A percentile compares a stretch with the other conserved stretches of the same genome.
Conservation (phyloP, 257 asterid genomes). For the Rauvolfia tetraphylla region DNA sequence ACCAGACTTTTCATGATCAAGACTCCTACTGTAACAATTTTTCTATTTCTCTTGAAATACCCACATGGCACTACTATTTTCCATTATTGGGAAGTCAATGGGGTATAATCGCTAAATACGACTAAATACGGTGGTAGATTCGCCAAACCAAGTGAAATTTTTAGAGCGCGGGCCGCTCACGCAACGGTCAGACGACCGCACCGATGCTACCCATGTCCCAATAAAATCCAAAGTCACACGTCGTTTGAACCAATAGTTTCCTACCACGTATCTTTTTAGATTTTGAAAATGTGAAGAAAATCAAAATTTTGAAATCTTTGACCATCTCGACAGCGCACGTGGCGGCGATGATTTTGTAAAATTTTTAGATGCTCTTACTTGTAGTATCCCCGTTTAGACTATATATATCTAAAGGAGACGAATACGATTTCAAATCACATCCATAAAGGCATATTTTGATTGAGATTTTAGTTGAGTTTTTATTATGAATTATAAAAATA, state of each 20-base stretch:
- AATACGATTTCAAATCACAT: too few species aligned
- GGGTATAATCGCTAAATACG: background rate
- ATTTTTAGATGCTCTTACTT: background rate
- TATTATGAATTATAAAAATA: too few species aligned
- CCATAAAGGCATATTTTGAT: too few species aligned
- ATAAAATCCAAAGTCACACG: constrained; percentile 29
- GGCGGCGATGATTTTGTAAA: constrained; percentile 36
- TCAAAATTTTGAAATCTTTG: constrained; percentile 7
- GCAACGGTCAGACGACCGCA: constrained; percentile 32
- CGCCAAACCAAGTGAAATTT: background rate
- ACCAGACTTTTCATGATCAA: constrained; percentile 17
- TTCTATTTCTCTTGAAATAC: background rate
- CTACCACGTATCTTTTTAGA: constrained; percentile 16
- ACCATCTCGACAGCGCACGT: constrained; percentile 33
- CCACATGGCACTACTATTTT: background rate
- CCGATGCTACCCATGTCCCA: constrained; percentile 22
- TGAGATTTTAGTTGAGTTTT: too few species aligned
- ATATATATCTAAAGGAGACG: too few species aligned
- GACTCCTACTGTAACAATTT: background rate
- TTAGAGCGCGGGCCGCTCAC: constrained; percentile 21
- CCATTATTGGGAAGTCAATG: background rate
- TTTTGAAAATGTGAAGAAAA: too few species aligned
- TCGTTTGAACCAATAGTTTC: constrained; percentile 21
- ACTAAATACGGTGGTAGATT: background rate
- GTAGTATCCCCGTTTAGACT: background rate